Evolutionary conservation across 768 basidiomycete genomes (phyloP).

Genomic region (Lentinus brumalis): DNA sequence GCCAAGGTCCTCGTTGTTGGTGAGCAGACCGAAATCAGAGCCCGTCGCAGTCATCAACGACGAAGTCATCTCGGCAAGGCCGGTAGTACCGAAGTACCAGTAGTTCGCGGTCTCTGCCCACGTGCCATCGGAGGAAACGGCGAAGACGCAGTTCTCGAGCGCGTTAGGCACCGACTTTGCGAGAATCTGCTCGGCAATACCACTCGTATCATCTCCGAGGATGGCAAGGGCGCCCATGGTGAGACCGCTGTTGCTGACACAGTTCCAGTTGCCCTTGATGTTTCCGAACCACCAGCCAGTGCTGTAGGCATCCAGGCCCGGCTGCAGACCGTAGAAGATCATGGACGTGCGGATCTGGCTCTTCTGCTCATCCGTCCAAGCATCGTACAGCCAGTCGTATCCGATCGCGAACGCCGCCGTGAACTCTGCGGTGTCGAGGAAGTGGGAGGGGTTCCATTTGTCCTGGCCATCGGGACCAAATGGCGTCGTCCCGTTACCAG

Average conservation of each 20-base stretch:
- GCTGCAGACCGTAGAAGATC: constrained; percentile 73
- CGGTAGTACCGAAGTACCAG: constrained; percentile 93
- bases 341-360: constrained; percentile 67
- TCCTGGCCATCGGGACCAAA: constrained; percentile 66
- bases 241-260: constrained; percentile 90
- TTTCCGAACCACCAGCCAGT: constrained; percentile 76
- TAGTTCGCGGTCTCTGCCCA: constrained; percentile 97
- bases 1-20: constrained; percentile 64
- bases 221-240: constrained; percentile 91
- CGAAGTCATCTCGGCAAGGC: constrained; percentile 84
- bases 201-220: constrained; percentile 76
- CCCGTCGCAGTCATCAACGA: constrained; percentile 86
- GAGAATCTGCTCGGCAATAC: constrained; percentile 67
- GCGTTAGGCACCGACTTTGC: constrained; percentile 74
- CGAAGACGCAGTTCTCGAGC: constrained; percentile 73
- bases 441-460: constrained; percentile 87
- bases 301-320: constrained; percentile 42
- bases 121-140: constrained; percentile 71
- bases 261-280: constrained; percentile 95
- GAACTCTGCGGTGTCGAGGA: constrained; percentile 89
- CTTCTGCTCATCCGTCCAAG: constrained; percentile 76
- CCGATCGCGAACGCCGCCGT: constrained; percentile 87
- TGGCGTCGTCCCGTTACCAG: constrained; percentile 57
- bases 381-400: constrained; percentile 94
- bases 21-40: constrained; percentile 71